Base-by-base conservation (phyloP, 164 flowering plant species). In the Liquidambar formosana region DNA sequence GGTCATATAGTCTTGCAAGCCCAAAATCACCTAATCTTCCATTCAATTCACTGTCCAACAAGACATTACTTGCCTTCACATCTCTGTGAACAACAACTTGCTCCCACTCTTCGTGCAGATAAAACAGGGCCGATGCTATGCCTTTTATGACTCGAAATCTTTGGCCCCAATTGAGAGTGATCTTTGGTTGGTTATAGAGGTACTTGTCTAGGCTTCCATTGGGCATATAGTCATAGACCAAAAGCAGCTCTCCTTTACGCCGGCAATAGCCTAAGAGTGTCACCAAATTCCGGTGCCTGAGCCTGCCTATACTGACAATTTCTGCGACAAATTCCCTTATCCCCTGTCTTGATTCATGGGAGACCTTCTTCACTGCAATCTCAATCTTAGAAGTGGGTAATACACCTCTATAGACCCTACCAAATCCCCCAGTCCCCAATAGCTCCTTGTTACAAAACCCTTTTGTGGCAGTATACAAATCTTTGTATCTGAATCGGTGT, bases 351-450 rank as follows among this genome's bases (percentile, higher is more conserved):
- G 82, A 81, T 38, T 74, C 82, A 49, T 74, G 81, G 0, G 80
- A 74, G 14, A 81, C 61, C 1, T 78, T 63, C 80, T 81, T 81
- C 4, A 78, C 75, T 0, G 84, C 84, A 13, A 79, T 63, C 47
- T 65, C 44, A 2, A 59, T 63, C 10, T 70, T 72, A 1, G 82
- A 43, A 10, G 27, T 59, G 1, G 58, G 74, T 16, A 81, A 15
- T 2, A 43, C 38, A 1, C 84, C 84, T 59, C 52, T 74, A 63
- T 81, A 81, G 5, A 81, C 84, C 4, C 68, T 57, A 0, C 84
- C 84, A 49, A 81, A 81, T 13, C 84, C 84, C 0, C 84, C 84
- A 0, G n/a, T 2, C 0, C 84, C 84, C 0, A 81, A 68, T 4
- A 81, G 49, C 63, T 71, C 76, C 26, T 69, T 68, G 8, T 81